Percentiles rank a stretch among this genome's conserved stretches.
phyloP scores from a whole-genome alignment of 176 grass and related monocot species.

The Rhynchospora breviuscula region DNA sequence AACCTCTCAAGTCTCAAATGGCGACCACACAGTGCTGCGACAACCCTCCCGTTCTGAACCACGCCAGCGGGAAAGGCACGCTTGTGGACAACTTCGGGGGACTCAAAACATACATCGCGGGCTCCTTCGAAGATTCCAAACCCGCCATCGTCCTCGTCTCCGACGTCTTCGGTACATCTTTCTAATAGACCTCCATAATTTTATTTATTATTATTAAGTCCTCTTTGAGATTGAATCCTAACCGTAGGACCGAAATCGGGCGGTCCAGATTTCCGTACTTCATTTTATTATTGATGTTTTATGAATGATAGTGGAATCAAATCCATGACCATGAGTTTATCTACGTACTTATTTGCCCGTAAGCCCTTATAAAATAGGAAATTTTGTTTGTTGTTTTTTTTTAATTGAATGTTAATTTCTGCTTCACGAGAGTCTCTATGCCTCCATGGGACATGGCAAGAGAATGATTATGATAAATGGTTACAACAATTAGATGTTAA shows the following conservation, averaged over 20 bases:
- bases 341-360: background rate
- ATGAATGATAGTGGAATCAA: background rate
- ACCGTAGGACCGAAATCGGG: background rate
- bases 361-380: background rate
- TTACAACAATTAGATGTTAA: too few species aligned
- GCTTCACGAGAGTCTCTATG: too few species aligned
- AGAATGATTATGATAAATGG: too few species aligned
- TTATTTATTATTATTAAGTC: slow-evolving; percentile 1
- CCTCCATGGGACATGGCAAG: too few species aligned
- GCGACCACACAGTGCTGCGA: slow-evolving; percentile 28
- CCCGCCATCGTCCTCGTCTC: slow-evolving; percentile 29
- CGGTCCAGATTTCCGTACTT: background rate
- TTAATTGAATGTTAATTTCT: too few species aligned
- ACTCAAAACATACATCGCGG: slow-evolving; percentile 28
- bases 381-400: background rate
- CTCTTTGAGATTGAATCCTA: background rate
- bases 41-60: slow-evolving; percentile 24
- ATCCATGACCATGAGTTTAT: background rate
- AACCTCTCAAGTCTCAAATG: slow-evolving; percentile 2
- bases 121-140: slow-evolving; percentile 21
- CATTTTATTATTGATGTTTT: too few species aligned
- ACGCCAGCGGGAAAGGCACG: slow-evolving; percentile 20
- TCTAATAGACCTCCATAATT: background rate
- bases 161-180: slow-evolving; percentile 30
- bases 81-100: slow-evolving; percentile 39